Base-by-base conservation (phyloP, 169 alveolate genomes). In the Cyclospora cayetanensis region DNA sequence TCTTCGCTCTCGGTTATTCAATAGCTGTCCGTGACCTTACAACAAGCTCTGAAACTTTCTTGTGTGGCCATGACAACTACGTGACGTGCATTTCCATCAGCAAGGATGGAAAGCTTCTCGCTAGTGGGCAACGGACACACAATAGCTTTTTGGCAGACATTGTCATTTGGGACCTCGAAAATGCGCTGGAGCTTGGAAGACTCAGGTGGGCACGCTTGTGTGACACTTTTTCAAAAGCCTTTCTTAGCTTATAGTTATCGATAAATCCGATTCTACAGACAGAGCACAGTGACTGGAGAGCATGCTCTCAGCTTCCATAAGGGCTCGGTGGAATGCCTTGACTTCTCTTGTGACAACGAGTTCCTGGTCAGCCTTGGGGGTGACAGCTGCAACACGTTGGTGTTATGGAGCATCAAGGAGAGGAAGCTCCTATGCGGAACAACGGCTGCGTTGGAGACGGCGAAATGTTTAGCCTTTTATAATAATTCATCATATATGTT, bases 351-450 rank as follows among this genome's bases (percentile, higher is more conserved):
- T 25, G 94, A 89, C 84, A 94, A 90, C 66, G 90, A 93, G 90
- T 97, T 95, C 92, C 93, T 97, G 90, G 99, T 98, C 53, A 95
- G 98, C 27, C 91, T 96, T 80, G 99, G 99, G 37, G 99, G 99
- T 37, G 97, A 96, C 89, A 98, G 97, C 90, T 98, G 96, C 94
- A 97, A 97, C 95, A 95, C 95, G 94, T 93, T 98, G 80, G 97
- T 98, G 4, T 93, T 98, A 46, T 98, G 99, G 98, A 98, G 97
- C 79, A 96, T 84, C 4, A 91, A 79, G 93, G 86, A 52, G 42
- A 98, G 98, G 80, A 94, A 95, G 77, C 97, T 98, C 11, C 95
- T 97, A 4, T 97, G 98, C 87, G 98, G 98, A 39, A 96, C 97
- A 27, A 95, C 98, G 1, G 97, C 97, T 46, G 97, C 98, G 22